phyloP scores from a whole-genome alignment of 306 rosid species.

The Medicago arabica region DNA sequence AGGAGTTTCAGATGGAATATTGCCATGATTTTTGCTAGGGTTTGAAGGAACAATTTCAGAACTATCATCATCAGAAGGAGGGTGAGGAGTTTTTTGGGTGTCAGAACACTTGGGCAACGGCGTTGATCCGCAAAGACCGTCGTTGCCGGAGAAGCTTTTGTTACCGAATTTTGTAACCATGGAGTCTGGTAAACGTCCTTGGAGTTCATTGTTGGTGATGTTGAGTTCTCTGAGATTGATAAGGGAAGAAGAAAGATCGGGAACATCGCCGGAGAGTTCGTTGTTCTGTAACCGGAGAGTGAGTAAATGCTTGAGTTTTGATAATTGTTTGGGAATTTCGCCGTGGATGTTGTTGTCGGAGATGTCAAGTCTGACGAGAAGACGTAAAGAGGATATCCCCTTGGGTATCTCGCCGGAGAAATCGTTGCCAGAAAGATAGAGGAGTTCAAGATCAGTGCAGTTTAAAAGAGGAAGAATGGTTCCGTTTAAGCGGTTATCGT shows the following conservation, averaged over 20 bases:
- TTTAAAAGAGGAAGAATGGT: conserved; percentile 61
- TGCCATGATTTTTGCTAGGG: conserved; percentile 51
- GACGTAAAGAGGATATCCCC: conserved; percentile 54
- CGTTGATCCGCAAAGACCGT: conserved; percentile 72
- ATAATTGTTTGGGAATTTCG: conserved; percentile 53
- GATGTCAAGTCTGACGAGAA: conserved; percentile 74
- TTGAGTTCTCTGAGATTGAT: conserved; percentile 67
- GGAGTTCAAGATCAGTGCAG: conserved; percentile 74
- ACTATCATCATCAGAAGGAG: conserved; percentile 35
- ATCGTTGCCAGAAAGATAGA: conserved; percentile 85
- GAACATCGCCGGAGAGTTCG: conserved; percentile 68
- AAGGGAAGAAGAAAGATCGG: conserved; percentile 68
- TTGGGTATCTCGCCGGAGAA: conserved; percentile 78
- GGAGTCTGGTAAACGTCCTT: conserved; percentile 67
- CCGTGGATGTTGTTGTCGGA: conserved; percentile 90
- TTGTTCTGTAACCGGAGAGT: conserved; percentile 89
- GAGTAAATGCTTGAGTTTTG: conserved; percentile 57
- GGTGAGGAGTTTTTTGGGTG: conserved; percentile 33
- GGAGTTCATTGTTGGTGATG: conserved; percentile 77
- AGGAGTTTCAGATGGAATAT: not conserved
- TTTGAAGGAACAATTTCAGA: conserved; percentile 73
- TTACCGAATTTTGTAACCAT: conserved; percentile 67
- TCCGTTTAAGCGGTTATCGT: conserved; percentile 83
- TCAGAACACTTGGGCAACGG: conserved; percentile 75
- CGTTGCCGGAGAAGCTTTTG: conserved; percentile 76